Base-by-base conservation (phyloP, 306 rosid genomes). In the Lablab purpureus region DNA sequence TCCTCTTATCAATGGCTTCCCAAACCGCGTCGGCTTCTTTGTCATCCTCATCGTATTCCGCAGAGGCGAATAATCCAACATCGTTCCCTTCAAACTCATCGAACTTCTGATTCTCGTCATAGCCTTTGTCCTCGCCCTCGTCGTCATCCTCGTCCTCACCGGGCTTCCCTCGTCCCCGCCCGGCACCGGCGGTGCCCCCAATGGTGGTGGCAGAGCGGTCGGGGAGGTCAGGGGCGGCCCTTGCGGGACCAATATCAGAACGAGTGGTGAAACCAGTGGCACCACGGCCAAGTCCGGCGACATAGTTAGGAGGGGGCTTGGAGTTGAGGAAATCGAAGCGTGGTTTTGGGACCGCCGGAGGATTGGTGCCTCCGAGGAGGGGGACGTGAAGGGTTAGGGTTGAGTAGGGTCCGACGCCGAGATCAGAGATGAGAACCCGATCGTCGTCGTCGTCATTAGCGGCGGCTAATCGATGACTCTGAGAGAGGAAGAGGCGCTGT, bases 11-110 rank as follows among this genome's bases (percentile, higher is more conserved):
- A 17, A 93, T 90, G 0, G 87, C 97, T 46, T 93, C 98, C 98
- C 98, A 93, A 58, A 91, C 97, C 1, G 96, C 97, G 80, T 93
- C 97, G 2, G 96, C 97, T 81, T 91, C 96, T 78, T 89, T 94
- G 60, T 94, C 98, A n/a, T 94, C 98, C 67, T 91, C 98, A 34
- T 91, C 97, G 0, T 93, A 93, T 49, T 93, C 97, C 2, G 95
- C 95, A 0, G 95, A 90, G 2, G 98, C 98, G 15, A 93, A 93
- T 81, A 93, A 79, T 3, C 98, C 97, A 3, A 93, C 98, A 37
- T 93, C 97, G 32, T 93, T 93, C 4, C 98, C 98, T 86, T 93
- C 93, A 10, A 93, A 93, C 71, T 91, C 98, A 7, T 93, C 97
- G 17, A 93, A 93, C 40, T 93, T 93, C 89, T 90, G 96, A 73